Base-by-base conservation (phyloP, 208 protist species). In the Leishmania tarentolae region DNA sequence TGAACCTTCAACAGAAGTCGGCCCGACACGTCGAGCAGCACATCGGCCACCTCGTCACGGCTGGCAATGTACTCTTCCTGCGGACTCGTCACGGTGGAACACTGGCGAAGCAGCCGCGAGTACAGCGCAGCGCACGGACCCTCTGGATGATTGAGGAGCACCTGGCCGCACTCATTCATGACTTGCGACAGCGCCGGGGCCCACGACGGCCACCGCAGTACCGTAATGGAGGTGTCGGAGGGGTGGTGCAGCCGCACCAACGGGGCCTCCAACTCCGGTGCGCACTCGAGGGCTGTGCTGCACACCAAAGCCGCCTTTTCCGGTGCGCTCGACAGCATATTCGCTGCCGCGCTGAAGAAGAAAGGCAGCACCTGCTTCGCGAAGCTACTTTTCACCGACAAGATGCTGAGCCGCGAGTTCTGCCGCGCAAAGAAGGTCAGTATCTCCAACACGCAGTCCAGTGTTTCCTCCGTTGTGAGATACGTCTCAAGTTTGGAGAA, bases 371-470 rank as follows among this genome's bases (percentile, higher is more conserved):
- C 81, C 75, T 89, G 86, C 65, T 86, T 72, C 21, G 84, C 84
- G 78, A 94, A 93, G 59, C 77, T 83, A 40, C 66, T 56, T n/a
- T 89, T 83, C 46, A 93, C 76, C 4, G 85, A 85, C 17, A 90
- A 66, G 66, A 96, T 85, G 74, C 79, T 80, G 50, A 84, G 78
- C 53, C 89, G 90, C 35, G 78, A 52, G 70, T 89, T 87, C 83
- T 96, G 86, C 68, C 86, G 83, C 2, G 88, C 59, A 82, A 96
- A 96, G 76, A 89, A 94, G 17, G 82, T 89, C 13, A 97, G 63
- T 31, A 96, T 81, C 86, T 95, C 92, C n/a, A 89, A 53, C 84
- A 96, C 65, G 79, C 88, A 97, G 68, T 94, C 89, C n/a, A 97
- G 78, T 40, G 92, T 79, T 72, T 95, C 86, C 74, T 87, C 82